These are phyloP conservation scores for Obba rivulosa DNA, from an alignment of 768 basidiomycete species.

Conservation along the genomic window DNA sequence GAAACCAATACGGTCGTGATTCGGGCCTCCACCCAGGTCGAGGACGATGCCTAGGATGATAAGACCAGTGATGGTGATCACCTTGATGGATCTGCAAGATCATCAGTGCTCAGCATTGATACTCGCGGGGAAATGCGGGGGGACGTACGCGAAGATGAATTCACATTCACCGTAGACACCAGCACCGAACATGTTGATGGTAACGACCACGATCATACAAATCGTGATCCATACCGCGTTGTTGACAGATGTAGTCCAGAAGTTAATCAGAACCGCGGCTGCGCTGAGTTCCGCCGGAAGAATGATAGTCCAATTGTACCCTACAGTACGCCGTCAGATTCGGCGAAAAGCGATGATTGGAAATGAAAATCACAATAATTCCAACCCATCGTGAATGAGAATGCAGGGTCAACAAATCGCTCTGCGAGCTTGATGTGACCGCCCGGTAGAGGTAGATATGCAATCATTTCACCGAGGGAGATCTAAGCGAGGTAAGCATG, in stretches of 20 bases:
- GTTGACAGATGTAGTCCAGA: slow-evolving; percentile 49
- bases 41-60: slow-evolving; percentile 61
- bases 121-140: background rate
- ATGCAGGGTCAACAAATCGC: slow-evolving; percentile 74
- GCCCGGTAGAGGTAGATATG: slow-evolving; percentile 73
- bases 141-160: slow-evolving; percentile 69
- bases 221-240: slow-evolving; percentile 79
- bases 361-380: slow-evolving; percentile 39
- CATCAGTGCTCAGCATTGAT: background rate
- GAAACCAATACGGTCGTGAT: slow-evolving; percentile 66
- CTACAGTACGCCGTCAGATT: slow-evolving; percentile 2
- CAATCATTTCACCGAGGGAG: slow-evolving; percentile 70
- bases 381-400: slow-evolving; percentile 53
- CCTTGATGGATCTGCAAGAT: slow-evolving; percentile 65
- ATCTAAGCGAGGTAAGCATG: slow-evolving; percentile 33
- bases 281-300: slow-evolving; percentile 72
- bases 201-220: slow-evolving; percentile 67
- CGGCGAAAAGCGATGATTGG: slow-evolving; percentile 6
- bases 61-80: slow-evolving; percentile 71
- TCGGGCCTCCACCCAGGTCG: slow-evolving; percentile 85
- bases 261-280: slow-evolving; percentile 71
- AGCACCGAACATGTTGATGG: slow-evolving; percentile 72
- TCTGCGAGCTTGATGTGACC: slow-evolving; percentile 79
- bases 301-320: slow-evolving; percentile 59
- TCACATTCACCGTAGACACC: slow-evolving; percentile 82